These are phyloP conservation scores for Pisolithus tinctorius DNA, from an alignment of 768 basidiomycete species.

Conservation along the genomic window DNA sequence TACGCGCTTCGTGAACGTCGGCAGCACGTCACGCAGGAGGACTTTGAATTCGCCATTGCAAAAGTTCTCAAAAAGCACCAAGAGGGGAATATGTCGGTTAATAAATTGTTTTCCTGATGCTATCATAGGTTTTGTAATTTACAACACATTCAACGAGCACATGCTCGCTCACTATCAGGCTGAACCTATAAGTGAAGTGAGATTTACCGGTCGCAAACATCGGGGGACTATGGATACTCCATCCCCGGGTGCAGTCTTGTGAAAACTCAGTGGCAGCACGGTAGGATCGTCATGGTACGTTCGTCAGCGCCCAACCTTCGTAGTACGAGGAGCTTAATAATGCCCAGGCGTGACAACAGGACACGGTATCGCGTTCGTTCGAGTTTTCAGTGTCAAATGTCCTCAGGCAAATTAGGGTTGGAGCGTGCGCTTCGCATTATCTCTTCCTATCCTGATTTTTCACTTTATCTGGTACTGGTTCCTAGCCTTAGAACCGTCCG, in stretches of 20 bases:
- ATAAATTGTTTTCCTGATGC: conserved; percentile 82
- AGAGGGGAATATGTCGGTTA: conserved; percentile 88
- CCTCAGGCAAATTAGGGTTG: background rate
- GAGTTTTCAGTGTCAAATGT: background rate
- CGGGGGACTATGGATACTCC: no score
- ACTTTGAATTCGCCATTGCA: conserved; percentile 97
- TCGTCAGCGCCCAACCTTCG: no score
- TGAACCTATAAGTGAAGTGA: no score
- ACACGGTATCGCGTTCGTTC: background rate
- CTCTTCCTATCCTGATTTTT: background rate
- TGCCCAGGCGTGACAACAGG: background rate
- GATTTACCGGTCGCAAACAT: no score
- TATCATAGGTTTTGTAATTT: background rate
- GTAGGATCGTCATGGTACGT: no score
- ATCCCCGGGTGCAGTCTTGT: no score
- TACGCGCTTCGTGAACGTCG: conserved; percentile 92
- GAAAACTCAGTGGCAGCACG: no score
- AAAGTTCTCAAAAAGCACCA: conserved; percentile 98
- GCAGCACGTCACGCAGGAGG: conserved; percentile 97
- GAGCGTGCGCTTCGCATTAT: background rate
- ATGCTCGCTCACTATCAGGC: no score
- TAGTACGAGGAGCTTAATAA: no score
- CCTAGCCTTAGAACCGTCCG: no score
- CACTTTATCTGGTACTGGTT: background rate
- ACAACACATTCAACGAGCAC: background rate